Evolutionary conservation across 2,329 filamentous ascomycete genomes (phyloP).

Genomic region (Mycogone perniciosa): DNA sequence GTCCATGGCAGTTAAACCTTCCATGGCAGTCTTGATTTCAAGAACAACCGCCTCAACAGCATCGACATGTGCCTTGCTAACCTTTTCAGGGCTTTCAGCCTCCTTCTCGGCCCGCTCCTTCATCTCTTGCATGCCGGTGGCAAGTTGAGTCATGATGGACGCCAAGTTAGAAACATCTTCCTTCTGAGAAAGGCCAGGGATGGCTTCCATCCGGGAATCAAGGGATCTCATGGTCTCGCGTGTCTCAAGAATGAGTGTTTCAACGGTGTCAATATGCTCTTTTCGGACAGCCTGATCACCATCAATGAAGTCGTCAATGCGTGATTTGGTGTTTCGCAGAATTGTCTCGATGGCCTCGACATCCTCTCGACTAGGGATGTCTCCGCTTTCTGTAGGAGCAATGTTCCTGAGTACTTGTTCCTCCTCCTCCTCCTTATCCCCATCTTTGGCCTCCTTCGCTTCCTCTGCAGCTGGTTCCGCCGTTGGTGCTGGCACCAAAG

Average conservation of each 20-base stretch:
- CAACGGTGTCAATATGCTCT: conserved; percentile 59
- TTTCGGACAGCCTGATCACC: conserved; percentile 63
- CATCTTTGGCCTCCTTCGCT: conserved; percentile 15
- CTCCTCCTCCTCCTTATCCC: background rate
- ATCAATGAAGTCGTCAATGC: conserved; percentile 73
- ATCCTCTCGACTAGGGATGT: conserved; percentile 60
- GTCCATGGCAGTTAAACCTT: conserved; percentile 66
- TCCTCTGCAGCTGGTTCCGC: background rate
- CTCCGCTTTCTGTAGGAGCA: conserved; percentile 18
- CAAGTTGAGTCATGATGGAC: conserved; percentile 71
- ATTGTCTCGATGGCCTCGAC: conserved; percentile 87
- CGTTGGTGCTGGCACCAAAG: background rate
- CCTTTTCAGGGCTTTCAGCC: conserved; percentile 53
- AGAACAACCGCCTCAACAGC: conserved; percentile 72
- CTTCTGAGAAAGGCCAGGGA: conserved; percentile 54
- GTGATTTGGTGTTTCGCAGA: conserved; percentile 80
- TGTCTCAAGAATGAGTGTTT: conserved; percentile 62
- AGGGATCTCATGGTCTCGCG: conserved; percentile 66
- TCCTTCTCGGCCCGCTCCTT: conserved; percentile 50
- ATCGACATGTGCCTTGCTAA: conserved; percentile 77
- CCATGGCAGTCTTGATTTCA: conserved; percentile 76
- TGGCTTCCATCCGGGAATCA: conserved; percentile 42
- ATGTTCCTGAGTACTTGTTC: conserved; percentile 26
- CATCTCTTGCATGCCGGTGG: conserved; percentile 68
- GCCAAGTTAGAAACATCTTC: conserved; percentile 74